Base-by-base conservation (phyloP, 305 asterid genomes). In the Plantago coronopus region DNA sequence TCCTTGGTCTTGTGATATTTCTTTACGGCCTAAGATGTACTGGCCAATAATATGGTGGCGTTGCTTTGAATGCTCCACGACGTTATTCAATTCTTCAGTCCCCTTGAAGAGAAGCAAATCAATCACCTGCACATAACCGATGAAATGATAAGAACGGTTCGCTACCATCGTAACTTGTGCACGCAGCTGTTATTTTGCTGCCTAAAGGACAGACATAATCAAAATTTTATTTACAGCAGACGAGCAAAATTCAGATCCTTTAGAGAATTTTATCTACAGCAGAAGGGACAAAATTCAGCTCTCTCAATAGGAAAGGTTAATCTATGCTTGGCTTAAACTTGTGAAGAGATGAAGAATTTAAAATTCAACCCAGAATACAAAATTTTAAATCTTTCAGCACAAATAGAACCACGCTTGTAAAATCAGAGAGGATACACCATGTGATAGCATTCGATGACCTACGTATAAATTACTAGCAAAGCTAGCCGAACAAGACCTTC, bases 1-100 rank as follows among this genome's bases (percentile, higher is more conserved):
- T 34, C 67, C 83, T 42, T 46, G 53, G 51, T 78, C 85, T 64
- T 83, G 85, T 59, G 54, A 64, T 7, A 67, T 61, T 17, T 73
- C 90, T 40, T 77, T 70, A 34, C 74, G 77, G 19, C 84, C 77
- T 34, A 85, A 61, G 43, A 86, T 82, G 64, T 88, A 91, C 66
- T 88, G 96, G 17, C 98, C 98, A 46, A 91, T 43, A 57, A 91
- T 70, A 78, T 88, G 98, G 76, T 91, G 96, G 69, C 98, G 80
- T 77, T 91, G 98, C 80, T 91, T 91, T 27, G 98, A 62, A 17
- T 88, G 96, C 68, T 88, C 93, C 80, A 91, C 95, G 11, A 89
- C 50, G 71, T 77, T 83, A 62, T 71, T 79, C 76, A 91, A 53
- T 66, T 91, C 98, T 73, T 91, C 98, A 61, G 84, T 78, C 48